Conservation (phyloP, 2,329 filamentous ascomycete species). For the Lachnellula occidentalis region DNA sequence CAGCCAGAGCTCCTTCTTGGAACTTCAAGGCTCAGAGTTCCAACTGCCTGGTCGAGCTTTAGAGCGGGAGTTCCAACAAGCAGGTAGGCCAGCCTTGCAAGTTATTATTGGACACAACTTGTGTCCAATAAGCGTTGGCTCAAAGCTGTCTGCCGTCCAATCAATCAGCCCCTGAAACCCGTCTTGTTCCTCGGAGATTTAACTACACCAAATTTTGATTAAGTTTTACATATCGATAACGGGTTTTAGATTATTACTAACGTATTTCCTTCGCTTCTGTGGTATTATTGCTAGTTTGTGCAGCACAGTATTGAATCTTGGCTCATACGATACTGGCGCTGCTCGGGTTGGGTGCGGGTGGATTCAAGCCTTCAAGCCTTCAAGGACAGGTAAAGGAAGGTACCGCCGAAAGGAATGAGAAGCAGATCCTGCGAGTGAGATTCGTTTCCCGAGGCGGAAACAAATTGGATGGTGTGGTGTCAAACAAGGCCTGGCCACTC, state of each 20-base stretch:
- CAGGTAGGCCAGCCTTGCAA: background rate
- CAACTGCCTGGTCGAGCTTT: too few species aligned
- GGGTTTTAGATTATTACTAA: slow-evolving; percentile 4
- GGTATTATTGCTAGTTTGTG: slow-evolving; percentile 14
- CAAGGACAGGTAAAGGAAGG: too few species aligned
- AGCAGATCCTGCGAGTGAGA: slow-evolving; percentile 9
- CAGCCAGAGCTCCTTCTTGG: background rate
- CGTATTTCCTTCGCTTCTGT: too few species aligned
- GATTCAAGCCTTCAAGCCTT: too few species aligned
- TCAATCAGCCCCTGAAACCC: slow-evolving; percentile 22
- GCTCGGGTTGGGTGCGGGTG: too few species aligned
- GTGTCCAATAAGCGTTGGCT: slow-evolving; percentile 3
- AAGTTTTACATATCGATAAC: slow-evolving; percentile 3
- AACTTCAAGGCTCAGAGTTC: background rate
- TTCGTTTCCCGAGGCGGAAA: slow-evolving; percentile 3
- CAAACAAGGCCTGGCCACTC: background rate
- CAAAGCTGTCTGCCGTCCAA: slow-evolving; percentile 1
- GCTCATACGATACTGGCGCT: background rate
- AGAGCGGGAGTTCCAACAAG: too few species aligned
- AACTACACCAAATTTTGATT: slow-evolving; percentile 8
- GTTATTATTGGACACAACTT: too few species aligned
- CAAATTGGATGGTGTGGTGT: background rate
- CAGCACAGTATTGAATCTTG: slow-evolving; percentile 9
- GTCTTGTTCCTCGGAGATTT: slow-evolving; percentile 3
- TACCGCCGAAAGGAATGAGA: slow-evolving; percentile 1